Percentiles rank a stretch among this genome's conserved stretches.
Conservation (phyloP, 2,329 filamentous ascomycete species). For the Talaromyces piceae region DNA sequence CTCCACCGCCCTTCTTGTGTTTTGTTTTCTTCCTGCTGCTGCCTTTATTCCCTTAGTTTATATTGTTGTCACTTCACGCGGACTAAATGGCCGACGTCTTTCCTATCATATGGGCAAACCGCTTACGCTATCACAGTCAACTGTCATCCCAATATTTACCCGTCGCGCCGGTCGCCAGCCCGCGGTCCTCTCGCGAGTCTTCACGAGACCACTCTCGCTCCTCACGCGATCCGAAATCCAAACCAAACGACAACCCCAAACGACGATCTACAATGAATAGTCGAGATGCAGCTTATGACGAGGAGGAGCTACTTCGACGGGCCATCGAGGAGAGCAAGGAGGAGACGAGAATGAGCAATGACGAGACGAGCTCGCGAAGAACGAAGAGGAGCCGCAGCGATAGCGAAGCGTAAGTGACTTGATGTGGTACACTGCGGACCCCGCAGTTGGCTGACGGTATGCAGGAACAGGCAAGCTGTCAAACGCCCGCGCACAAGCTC, state of each 20-base stretch:
- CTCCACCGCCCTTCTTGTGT: constrained; percentile 1
- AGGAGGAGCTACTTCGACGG: constrained; percentile 78
- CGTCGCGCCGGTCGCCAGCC: constrained; percentile 43
- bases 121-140: constrained; percentile 42
- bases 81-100: background rate
- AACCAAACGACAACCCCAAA: constrained; percentile 59
- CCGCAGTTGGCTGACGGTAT: constrained; percentile 5
- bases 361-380: constrained; percentile 53
- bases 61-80: background rate
- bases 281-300: constrained; percentile 87
- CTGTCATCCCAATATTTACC: constrained; percentile 59
- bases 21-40: background rate
- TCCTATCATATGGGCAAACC: constrained; percentile 13
- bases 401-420: constrained; percentile 75
- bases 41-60: background rate
- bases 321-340: constrained; percentile 95
- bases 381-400: constrained; percentile 81
- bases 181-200: constrained; percentile 36
- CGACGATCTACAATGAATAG: constrained; percentile 97
- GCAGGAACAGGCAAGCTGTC: constrained; percentile 57
- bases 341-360: constrained; percentile 50
- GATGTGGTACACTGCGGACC: background rate
- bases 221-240: constrained; percentile 35
- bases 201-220: constrained; percentile 33
- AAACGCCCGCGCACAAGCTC: constrained; percentile 84